These are phyloP conservation scores for Chenopodium album DNA, from an alignment of 148 eudicot genomes.

Conservation along the genomic window DNA sequence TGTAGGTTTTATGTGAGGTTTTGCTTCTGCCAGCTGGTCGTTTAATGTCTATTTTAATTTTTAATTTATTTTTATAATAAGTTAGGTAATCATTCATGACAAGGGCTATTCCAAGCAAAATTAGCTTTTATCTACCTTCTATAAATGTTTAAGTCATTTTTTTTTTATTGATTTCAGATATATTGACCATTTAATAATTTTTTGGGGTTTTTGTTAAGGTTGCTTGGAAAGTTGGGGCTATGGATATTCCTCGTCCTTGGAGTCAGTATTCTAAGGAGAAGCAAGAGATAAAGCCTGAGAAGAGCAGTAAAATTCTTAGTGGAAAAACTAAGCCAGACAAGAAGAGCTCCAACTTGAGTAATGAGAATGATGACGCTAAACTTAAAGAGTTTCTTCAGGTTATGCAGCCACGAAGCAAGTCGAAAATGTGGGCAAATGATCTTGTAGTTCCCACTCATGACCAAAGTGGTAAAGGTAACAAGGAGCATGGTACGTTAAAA, in stretches of 20 bases:
- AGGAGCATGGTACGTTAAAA: constrained; percentile 25
- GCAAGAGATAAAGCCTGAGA: constrained; percentile 40
- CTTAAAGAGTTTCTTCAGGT: constrained; percentile 74
- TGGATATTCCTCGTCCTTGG: constrained; percentile 85
- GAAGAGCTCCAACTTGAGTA: constrained; percentile 25
- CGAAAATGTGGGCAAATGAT: constrained; percentile 91
- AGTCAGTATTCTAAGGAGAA: constrained; percentile 69
- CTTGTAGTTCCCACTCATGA: constrained; percentile 38
- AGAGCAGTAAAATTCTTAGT: constrained; percentile 33
- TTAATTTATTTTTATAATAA: no score
- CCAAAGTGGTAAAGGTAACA: constrained; percentile 25
- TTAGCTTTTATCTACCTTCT: background rate
- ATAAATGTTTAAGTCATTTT: background rate
- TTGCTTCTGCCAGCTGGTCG: background rate
- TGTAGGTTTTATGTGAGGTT: background rate
- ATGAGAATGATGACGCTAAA: constrained; percentile 49
- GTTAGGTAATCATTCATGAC: background rate
- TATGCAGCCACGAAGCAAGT: constrained; percentile 69
- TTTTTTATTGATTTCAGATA: constrained; percentile 1
- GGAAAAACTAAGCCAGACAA: constrained; percentile 25
- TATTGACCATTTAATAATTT: background rate
- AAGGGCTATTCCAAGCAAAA: background rate
- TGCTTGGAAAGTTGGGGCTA: constrained; percentile 83
- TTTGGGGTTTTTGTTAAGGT: constrained; percentile 35
- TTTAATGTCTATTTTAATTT: background rate